Percentiles rank a stretch among this genome's conserved stretches.
phyloP scores from a whole-genome alignment of 2,329 filamentous ascomycete genomes.

The Diaporthe ilicicola region DNA sequence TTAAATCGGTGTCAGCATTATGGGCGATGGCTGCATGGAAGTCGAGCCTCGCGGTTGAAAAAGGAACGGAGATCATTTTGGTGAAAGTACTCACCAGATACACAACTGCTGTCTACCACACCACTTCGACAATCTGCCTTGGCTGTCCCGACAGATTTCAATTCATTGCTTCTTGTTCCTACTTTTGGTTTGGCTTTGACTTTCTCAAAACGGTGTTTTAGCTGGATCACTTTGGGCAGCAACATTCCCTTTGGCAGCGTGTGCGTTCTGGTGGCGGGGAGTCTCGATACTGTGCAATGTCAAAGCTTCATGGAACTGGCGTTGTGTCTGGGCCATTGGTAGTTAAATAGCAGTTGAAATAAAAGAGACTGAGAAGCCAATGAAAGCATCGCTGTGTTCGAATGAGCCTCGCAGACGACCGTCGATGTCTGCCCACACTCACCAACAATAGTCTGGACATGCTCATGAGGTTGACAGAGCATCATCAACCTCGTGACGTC shows the following conservation, averaged over 20 bases:
- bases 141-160: neutral
- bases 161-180: neutral
- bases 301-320: constrained; percentile 13
- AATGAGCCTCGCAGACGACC: too few species aligned
- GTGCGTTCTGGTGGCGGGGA: constrained; percentile 1
- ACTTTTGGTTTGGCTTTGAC: neutral
- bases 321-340: neutral
- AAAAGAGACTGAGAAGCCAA: neutral
- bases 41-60: constrained; percentile 9
- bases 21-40: neutral
- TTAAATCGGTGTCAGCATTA: neutral
- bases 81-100: neutral
- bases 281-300: neutral
- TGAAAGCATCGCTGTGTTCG: neutral
- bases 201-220: neutral
- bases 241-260: constrained; percentile 5
- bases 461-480: too few species aligned
- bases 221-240: neutral
- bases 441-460: too few species aligned
- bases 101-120: constrained; percentile 9
- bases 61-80: neutral
- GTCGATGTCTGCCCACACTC: too few species aligned
- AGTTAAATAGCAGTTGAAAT: neutral
- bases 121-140: neutral
- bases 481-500: too few species aligned